Base-by-base conservation (phyloP, 495 filamentous ascomycete species). In the Penicillium desertorum region DNA sequence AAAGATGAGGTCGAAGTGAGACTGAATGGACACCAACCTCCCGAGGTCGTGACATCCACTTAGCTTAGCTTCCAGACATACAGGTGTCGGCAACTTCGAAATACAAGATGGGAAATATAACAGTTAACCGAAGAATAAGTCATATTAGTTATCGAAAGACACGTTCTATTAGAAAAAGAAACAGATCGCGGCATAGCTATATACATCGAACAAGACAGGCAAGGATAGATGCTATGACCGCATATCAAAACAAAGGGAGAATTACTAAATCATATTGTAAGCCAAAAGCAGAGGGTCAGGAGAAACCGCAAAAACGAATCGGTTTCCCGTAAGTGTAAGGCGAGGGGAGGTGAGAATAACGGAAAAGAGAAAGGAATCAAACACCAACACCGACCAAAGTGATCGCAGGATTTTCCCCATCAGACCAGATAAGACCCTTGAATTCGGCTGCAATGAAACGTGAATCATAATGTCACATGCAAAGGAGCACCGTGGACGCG, bases 391-490 rank as follows among this genome's bases (percentile, higher is more conserved):
- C 67, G 54, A 53, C 57, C 46, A 50, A 58, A 61, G 30, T 47
- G 50, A 52, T 52, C 43, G 46, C 39, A 53, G 51, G 20, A 42
- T 27, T 29, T 30, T 19, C 39, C 39, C 39, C 39, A 44, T 32
- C 41, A 51, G 62, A 56, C 54, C 56, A 61, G 49, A 59, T 20
- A 59, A 59, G 41, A 27, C 48, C 62, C 45, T 23, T 39, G 56
- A 47, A 12, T 45, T 55, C 49, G 57, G 63, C 61, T 70, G 64
- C 60, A 67, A 72, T 64, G 64, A 71, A 71, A 67, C 68, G 61
- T 73, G 61, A 64, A 63, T 72, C 67, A 66, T 66, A 69, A 62
- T 67, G 56, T 61, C 64, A 71, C 63, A 70, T 73, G 63, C 65
- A 60, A 61, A 50, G 52, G 45, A 61, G 56, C 43, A 53, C 44